Evolutionary conservation across 2,329 filamentous ascomycete genomes (phyloP), one percentile per base, ranked within the genome.

Genomic region (Penicillium sp.): DNA sequence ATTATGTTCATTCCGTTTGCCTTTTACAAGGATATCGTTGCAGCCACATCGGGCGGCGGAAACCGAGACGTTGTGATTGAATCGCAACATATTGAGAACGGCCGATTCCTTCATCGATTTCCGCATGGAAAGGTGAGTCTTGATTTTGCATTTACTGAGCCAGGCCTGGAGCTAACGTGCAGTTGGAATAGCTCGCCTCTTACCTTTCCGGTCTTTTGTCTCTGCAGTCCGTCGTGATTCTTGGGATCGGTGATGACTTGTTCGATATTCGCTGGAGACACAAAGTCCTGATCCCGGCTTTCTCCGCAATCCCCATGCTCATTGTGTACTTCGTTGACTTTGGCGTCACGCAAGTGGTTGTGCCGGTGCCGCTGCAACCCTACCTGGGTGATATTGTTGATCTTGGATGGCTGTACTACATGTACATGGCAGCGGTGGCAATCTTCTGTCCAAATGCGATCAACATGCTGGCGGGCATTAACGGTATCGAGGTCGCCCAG

Each of bases 401-500:
- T 72, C 84, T 97, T 8, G 88, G 88, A 31, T 75, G 84, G 71
- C 78, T 90, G 54, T 99, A 99, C 83, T 99, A 99, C 77, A 78
- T 88, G 69, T 99, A 97, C 81, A 99, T 99, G 94, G 90, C 91
- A 50, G 88, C 89, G 54, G 84, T 99, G 64, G 90, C 93, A 71
- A 99, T 99, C 74, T 99, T 99, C 79, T 96, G 91, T 65, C 92
- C 94, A 7, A 97, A 99, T 78, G 91, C 91, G 74, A 99, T 99
- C 83, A 99, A 99, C 80, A 99, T 99, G 77, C 81, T 99, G n/a
- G 94, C 94, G 0, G 94, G 94, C n/a, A 90, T 99, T 75, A 99
- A 99, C 74, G 94, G 94, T 53, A 94, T 99, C 72, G 94, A 99
- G 74, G 94, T 97, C 53, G 86, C 89, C 11, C 94, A 99, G 77